Evolutionary conservation across 345 rosid genomes (phyloP).

Genomic region (Eucalyptus marginata): DNA sequence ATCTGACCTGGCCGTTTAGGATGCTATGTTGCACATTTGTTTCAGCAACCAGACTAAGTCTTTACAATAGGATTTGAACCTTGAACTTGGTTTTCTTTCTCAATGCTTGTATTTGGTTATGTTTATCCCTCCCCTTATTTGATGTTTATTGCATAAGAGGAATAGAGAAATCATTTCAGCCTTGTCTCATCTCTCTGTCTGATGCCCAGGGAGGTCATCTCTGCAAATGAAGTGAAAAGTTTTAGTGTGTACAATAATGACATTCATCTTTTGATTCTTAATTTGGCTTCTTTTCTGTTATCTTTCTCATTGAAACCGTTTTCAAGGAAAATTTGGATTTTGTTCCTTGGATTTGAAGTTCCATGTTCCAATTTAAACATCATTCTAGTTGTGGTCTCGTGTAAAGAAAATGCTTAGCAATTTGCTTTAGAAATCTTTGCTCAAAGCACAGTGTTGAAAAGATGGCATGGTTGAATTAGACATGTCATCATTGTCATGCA

Average conservation of each 20-base stretch:
- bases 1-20: constrained; percentile 12
- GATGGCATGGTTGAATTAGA: neutral
- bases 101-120: constrained; percentile 3
- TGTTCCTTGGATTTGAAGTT: neutral
- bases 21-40: constrained; percentile 12
- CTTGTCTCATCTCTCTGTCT: neutral
- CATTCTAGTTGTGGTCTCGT: neutral
- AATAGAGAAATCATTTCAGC: neutral
- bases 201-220: neutral
- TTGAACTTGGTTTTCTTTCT: neutral
- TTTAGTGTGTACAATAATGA: neutral
- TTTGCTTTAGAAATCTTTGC: neutral
- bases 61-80: neutral
- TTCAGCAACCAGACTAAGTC: constrained; percentile 10
- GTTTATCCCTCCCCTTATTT: constrained; percentile 1
- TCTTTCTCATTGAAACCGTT: neutral
- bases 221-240: neutral
- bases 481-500: neutral
- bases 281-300: neutral
- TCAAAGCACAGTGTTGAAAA: neutral
- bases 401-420: neutral
- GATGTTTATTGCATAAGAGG: neutral
- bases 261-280: neutral
- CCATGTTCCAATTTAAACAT: neutral
- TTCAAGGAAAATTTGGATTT: neutral